Evolutionary conservation across 2,329 filamentous ascomycete species (phyloP).

Genomic region (Lizonia empirigonia): DNA sequence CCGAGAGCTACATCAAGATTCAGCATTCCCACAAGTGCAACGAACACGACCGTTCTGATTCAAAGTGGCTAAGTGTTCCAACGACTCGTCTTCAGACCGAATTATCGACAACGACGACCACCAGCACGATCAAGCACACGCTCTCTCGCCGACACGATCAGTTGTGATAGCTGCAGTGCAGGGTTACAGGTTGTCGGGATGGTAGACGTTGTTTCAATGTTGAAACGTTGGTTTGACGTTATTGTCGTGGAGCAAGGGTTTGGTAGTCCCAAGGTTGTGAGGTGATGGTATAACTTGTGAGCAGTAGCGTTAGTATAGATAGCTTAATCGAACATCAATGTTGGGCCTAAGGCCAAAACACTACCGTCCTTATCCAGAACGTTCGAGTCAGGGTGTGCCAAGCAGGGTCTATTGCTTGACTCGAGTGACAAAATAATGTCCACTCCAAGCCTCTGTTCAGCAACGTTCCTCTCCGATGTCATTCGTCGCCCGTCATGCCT

Average conservation of each 20-base stretch:
- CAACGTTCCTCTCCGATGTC: slow-evolving; percentile 34
- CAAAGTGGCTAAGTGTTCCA: slow-evolving; percentile 14
- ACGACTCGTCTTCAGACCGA: not conserved
- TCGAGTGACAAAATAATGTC: slow-evolving; percentile 4
- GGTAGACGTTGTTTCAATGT: not conserved
- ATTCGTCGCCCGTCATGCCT: slow-evolving; percentile 73
- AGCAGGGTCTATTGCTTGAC: not conserved
- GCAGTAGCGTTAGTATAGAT: slow-evolving; percentile 15
- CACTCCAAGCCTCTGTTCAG: not conserved
- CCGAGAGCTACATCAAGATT: slow-evolving; percentile 20
- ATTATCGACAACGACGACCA: not conserved
- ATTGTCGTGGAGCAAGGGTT: not conserved
- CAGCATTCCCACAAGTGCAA: slow-evolving; percentile 14
- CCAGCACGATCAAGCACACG: not conserved
- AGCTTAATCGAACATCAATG: slow-evolving; percentile 10
- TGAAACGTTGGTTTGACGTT: not conserved
- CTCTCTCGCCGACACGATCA: slow-evolving; percentile 2
- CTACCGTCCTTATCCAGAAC: not conserved
- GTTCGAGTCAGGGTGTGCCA: slow-evolving; percentile 14
- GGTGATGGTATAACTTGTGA: not conserved
- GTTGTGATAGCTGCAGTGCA: not conserved
- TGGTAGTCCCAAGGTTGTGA: not conserved
- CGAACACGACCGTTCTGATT: slow-evolving; percentile 6
- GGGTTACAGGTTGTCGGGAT: not conserved
- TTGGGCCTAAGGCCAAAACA: slow-evolving; percentile 20